Evolutionary conservation across 345 rosid genomes (phyloP), one percentile per base, ranked within the genome.

Genomic region (Gossypium turneri): DNA sequence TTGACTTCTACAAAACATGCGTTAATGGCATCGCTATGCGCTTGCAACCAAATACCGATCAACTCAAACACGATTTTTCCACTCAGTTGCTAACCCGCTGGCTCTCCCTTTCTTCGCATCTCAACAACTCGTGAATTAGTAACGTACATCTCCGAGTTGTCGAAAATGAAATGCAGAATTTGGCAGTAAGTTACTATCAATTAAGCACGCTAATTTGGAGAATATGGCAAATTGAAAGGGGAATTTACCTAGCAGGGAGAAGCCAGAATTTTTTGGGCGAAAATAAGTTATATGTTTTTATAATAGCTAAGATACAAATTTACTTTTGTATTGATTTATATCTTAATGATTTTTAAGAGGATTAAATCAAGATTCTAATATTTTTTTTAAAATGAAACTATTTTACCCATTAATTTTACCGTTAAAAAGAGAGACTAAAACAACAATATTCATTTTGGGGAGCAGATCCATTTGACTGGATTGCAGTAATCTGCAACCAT

Each of bases 401-500:
- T 34, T 29, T 29, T 4, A 29, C 34, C 34, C 3, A 3, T 73
- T 93, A 95, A 82, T 93, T 91, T 79, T 95, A 95, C 45, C 7
- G 1, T 34, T 34, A 0, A 29, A 29, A 29, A 34, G 41, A 34
- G 1, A 34, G 1, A 34, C 41, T 4, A 34, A 34, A 34, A 4
- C 5, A 1, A 34, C 41, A 34, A 34, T 34, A 4, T 34, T 34
- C 1, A 34, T 34, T 34, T 34, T 34, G 41, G 41, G 41, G 41
- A 34, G 92, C 84, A 77, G 93, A 95, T 84, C 94, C 98, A 80
- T 91, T 93, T 9, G 97, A 95, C 41, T 78, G 97, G 97, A 73
- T 85, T 91, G 55, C 93, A 93, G 75, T 93, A 95, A 85, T 95
- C 97, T 2, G 93, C 99, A 71, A 95, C 98, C 0, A 97, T 95